Conservation (phyloP, 306 rosid genomes). For the Cucurbita argyrosperma region DNA sequence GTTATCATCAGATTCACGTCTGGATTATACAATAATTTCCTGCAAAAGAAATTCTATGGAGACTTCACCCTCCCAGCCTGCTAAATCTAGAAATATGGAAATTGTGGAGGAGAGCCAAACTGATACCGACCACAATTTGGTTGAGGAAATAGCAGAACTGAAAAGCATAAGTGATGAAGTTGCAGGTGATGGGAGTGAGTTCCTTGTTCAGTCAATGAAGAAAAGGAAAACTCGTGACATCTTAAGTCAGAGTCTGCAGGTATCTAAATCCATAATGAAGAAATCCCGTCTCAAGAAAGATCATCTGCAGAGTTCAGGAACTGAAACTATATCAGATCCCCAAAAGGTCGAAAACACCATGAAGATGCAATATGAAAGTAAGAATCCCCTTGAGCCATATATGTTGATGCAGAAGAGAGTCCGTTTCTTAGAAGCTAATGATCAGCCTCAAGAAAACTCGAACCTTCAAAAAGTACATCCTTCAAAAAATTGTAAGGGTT, state of each 20-base stretch:
- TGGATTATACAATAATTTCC: slow-evolving; percentile 15
- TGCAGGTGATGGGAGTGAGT: slow-evolving; percentile 11
- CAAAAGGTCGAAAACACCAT: slow-evolving; percentile 17
- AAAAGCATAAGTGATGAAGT: slow-evolving; percentile 16
- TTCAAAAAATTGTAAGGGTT: slow-evolving; percentile 20
- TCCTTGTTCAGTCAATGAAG: slow-evolving; percentile 15
- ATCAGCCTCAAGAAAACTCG: slow-evolving; percentile 24
- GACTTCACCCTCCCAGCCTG: background rate
- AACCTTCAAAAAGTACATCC: slow-evolving; percentile 22
- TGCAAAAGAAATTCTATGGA: slow-evolving; percentile 21
- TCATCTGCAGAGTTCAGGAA: slow-evolving; percentile 8
- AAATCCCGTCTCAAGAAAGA: slow-evolving; percentile 13
- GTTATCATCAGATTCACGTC: slow-evolving; percentile 18
- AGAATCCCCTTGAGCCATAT: slow-evolving; percentile 15
- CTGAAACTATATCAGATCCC: slow-evolving; percentile 15
- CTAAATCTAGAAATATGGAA: slow-evolving; percentile 11
- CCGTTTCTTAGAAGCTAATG: slow-evolving; percentile 41
- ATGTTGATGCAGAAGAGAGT: slow-evolving; percentile 39
- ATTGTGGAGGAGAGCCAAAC: slow-evolving; percentile 20
- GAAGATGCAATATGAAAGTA: slow-evolving; percentile 14
- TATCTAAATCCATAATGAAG: slow-evolving; percentile 19
- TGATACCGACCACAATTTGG: slow-evolving; percentile 12
- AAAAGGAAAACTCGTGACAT: slow-evolving; percentile 21
- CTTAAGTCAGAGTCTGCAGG: slow-evolving; percentile 26
- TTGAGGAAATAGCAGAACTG: slow-evolving; percentile 12